phyloP scores from a whole-genome alignment of 2,329 filamentous ascomycete genomes.

The Epichloe gansuensis region DNA sequence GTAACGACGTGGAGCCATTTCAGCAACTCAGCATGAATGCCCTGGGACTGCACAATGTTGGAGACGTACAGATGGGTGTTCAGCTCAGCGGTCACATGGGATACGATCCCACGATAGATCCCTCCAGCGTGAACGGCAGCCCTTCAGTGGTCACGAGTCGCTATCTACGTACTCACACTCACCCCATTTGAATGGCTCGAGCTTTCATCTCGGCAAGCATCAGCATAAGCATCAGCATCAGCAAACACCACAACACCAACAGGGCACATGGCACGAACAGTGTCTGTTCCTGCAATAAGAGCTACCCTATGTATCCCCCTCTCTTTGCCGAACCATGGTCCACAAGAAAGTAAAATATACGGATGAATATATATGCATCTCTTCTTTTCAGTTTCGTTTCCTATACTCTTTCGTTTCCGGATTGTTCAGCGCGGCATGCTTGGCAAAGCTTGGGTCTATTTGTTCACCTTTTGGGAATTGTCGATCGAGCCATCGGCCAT shows the following conservation, averaged over 20 bases:
- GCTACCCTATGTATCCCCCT: not conserved
- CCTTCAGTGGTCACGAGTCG: slow-evolving; percentile 25
- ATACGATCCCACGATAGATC: slow-evolving; percentile 20
- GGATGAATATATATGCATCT: not conserved
- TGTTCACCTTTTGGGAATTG: not conserved
- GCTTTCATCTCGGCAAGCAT: slow-evolving; percentile 3
- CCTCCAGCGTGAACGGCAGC: slow-evolving; percentile 22
- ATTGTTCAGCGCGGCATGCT: not conserved
- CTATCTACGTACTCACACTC: slow-evolving; percentile 23
- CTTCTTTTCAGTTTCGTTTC: not conserved
- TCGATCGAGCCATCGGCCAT: not conserved
- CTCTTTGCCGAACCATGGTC: not conserved
- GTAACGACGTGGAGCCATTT: slow-evolving; percentile 20
- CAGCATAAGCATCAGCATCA: slow-evolving; percentile 7
- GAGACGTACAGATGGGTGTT: slow-evolving; percentile 13
- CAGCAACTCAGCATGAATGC: slow-evolving; percentile 16
- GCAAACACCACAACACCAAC: not conserved
- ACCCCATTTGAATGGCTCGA: slow-evolving; percentile 16
- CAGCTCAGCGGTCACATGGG: slow-evolving; percentile 12
- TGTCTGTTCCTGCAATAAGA: slow-evolving; percentile 10
- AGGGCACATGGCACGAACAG: slow-evolving; percentile 14
- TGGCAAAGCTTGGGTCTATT: not conserved
- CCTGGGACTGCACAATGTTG: slow-evolving; percentile 19
- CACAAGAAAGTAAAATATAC: not conserved
- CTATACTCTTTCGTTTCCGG: not conserved